Evolutionary conservation across 257 asterid species (phyloP), one percentile per base, ranked within the genome.

Genomic region (Solanum arcanum): DNA sequence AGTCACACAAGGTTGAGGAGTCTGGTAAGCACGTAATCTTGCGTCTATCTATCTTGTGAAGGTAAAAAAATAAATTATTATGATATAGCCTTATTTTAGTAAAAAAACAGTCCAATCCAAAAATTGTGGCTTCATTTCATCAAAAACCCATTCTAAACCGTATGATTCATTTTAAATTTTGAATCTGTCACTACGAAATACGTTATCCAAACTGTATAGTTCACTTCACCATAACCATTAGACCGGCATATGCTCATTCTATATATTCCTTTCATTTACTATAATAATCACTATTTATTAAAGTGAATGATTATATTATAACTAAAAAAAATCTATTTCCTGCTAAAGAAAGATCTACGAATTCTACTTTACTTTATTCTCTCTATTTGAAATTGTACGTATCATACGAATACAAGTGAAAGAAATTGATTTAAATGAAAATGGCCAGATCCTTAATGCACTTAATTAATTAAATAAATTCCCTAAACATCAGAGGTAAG

Each of bases 311-410:
- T 75, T 75, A 16, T 41, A 76, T 76, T 23, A 70, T 74, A 72
- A 74, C 31, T 20, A 37, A 74, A 66, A 6, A 6, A 20, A 70
- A 23, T 6, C 4, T 11, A n/a, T 37, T 74, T 21, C 59, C 83
- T 11, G 33, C 6, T n/a, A 76, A 76, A 76, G 12, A 76, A 76
- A 23, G 21, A 23, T 76, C 35, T 41, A 76, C 59, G 35, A 41
- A 11, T 76, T 76, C 6, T 41, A 42, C 59, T 76, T 76, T 76
- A 46, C 86, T 75, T 89, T 87, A 89, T 89, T 89, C 89, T 78
- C 88, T 74, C 81, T 86, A 86, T 86, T 84, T 35, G 42, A 76
- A 76, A 76, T 20, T 59, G 12, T 41, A 76, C 35, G 21, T 76
- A 41, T 3, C 21, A 76, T 76, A 41, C 3, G 21, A 76, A 37